Evolutionary conservation across 768 basidiomycete species (phyloP).

Genomic region (Crepidotus variabilis): DNA sequence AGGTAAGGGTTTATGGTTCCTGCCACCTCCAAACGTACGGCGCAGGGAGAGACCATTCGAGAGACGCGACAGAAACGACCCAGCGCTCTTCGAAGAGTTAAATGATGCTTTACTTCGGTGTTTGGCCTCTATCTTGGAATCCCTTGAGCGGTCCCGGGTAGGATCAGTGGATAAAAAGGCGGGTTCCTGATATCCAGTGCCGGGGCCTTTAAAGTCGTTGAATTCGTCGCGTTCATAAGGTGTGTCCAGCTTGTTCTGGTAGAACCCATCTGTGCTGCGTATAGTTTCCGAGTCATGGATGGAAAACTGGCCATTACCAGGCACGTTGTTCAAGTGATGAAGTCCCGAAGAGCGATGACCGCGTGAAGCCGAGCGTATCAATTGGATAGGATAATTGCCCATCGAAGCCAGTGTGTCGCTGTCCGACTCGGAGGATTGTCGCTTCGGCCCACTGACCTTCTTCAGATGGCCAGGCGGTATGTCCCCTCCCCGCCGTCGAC

Average conservation of each 20-base stretch:
- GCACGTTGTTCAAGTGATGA: slow-evolving; percentile 25
- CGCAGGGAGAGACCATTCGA: slow-evolving; percentile 37
- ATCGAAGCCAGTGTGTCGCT: slow-evolving; percentile 37
- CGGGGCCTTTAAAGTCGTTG: background rate
- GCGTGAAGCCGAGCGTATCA: background rate
- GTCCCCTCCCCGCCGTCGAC: background rate
- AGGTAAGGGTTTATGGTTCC: slow-evolving; percentile 50
- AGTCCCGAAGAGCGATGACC: slow-evolving; percentile 27
- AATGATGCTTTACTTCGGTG: slow-evolving; percentile 31
- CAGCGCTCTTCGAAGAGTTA: slow-evolving; percentile 42
- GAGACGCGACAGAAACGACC: slow-evolving; percentile 46
- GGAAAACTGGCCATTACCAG: slow-evolving; percentile 15
- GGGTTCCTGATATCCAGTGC: background rate
- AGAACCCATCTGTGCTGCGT: slow-evolving; percentile 13
- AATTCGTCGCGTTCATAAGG: slow-evolving; percentile 19
- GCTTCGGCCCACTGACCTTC: background rate
- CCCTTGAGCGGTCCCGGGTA: slow-evolving; percentile 11
- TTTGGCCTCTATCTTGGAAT: slow-evolving; percentile 12
- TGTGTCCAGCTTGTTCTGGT: slow-evolving; percentile 18
- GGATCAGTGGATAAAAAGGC: slow-evolving; percentile 2
- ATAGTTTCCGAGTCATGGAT: slow-evolving; percentile 17
- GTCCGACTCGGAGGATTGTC: slow-evolving; percentile 12
- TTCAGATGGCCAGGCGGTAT: too few species aligned
- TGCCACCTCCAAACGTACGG: slow-evolving; percentile 35
- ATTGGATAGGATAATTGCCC: slow-evolving; percentile 17